Conservation (phyloP, 352 stramenopile genomes). For the Phytopythium vexans region DNA sequence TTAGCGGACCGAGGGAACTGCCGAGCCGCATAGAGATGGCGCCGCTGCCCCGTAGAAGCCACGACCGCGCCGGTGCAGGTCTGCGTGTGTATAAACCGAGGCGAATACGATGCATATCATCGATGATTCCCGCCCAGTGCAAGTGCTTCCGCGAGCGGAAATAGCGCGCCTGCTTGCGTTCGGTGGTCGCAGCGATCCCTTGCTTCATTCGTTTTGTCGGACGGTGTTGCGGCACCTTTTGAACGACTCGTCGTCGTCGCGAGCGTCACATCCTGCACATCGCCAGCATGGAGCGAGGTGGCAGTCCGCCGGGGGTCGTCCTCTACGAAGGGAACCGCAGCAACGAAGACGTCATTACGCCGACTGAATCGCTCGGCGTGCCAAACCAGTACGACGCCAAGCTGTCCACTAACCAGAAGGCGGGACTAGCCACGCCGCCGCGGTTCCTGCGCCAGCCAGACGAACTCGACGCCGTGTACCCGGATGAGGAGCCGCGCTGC, state of each 20-base stretch:
- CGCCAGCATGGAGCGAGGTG: not conserved
- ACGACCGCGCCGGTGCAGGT: not conserved
- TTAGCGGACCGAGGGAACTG: not conserved
- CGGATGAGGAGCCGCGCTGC: constrained; percentile 15
- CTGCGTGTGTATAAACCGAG: not conserved
- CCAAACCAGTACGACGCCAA: not conserved
- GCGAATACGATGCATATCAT: no score
- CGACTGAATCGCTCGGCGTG: constrained; percentile 1
- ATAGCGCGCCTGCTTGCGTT: not conserved
- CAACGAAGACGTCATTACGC: not conserved
- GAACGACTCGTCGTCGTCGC: not conserved
- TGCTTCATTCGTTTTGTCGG: no score
- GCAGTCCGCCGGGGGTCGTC: not conserved
- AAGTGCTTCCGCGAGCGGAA: not conserved
- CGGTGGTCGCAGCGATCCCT: no score
- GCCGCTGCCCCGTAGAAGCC: not conserved
- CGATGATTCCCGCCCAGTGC: no score
- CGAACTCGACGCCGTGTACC: constrained; percentile 17
- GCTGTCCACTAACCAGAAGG: constrained; percentile 3
- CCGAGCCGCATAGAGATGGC: not conserved
- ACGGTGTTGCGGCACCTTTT: not conserved
- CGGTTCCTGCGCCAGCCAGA: constrained; percentile 8
- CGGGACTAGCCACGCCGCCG: constrained; percentile 2
- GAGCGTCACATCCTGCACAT: not conserved
- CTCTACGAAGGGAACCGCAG: not conserved